These are phyloP conservation scores for Trapa bicornis DNA, from an alignment of 345 rosid genomes.

Conservation along the genomic window DNA sequence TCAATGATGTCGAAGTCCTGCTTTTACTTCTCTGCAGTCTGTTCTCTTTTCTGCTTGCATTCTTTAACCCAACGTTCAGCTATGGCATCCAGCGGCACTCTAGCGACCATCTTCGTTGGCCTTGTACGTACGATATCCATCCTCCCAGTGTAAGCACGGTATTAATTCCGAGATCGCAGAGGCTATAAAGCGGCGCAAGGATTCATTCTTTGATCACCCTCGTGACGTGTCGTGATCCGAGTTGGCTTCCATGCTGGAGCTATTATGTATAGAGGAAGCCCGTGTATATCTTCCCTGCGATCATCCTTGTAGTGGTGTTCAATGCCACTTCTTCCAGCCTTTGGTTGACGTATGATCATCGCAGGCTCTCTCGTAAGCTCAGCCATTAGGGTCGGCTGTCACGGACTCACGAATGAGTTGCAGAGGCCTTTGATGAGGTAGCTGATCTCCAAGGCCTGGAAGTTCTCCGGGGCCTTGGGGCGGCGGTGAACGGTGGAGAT, in stretches of 20 bases:
- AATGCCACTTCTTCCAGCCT: slow-evolving; percentile 22
- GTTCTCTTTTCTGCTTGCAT: slow-evolving; percentile 11
- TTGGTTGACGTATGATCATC: slow-evolving; percentile 15
- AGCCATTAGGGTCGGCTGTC: not conserved
- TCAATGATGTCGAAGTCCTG: slow-evolving; percentile 21
- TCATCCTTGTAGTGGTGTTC: slow-evolving; percentile 16
- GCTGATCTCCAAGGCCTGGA: slow-evolving; percentile 17
- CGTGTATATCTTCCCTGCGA: slow-evolving; percentile 18
- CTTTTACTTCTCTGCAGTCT: not conserved
- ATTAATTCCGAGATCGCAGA: slow-evolving; percentile 17
- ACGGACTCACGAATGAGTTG: not conserved
- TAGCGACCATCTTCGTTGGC: slow-evolving; percentile 15
- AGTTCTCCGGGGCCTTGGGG: slow-evolving; percentile 14
- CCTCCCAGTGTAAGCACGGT: slow-evolving; percentile 21
- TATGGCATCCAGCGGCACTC: slow-evolving; percentile 15
- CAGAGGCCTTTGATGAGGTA: slow-evolving; percentile 8
- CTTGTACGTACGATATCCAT: slow-evolving; percentile 21
- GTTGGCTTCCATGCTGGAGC: not conserved
- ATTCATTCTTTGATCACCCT: slow-evolving; percentile 8
- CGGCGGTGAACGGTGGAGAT: slow-evolving; percentile 7
- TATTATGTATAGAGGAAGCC: not conserved
- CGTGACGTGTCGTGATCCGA: slow-evolving; percentile 8
- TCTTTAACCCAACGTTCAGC: slow-evolving; percentile 16
- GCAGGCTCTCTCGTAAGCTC: not conserved
- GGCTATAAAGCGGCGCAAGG: slow-evolving; percentile 11